Base-by-base conservation (phyloP, 306 rosid genomes). In the Vicia sativa region DNA sequence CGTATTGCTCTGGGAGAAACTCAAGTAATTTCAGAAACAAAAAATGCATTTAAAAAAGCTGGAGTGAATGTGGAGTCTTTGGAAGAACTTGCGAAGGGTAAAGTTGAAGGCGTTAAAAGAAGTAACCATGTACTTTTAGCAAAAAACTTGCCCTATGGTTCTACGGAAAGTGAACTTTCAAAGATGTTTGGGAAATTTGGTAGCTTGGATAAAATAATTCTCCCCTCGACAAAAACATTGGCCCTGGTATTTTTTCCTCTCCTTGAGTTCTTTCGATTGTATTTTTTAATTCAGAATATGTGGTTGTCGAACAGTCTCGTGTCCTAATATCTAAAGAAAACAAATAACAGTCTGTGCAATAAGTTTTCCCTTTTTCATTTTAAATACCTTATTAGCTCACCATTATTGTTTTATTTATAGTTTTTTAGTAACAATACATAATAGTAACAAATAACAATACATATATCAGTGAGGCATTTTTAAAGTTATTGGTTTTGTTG, bases 91-190 rank as follows among this genome's bases (percentile, higher is more conserved):
- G 90, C 88, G 31, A 77, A 75, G 53, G 82, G 88, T 49, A 81
- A 83, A 82, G 68, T 63, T 73, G 95, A 80, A 79, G 89, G 86
- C 55, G 39, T 66, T 63, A 93, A 88, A 87, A 93, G 97, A 79
- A 93, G 96, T 82, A 90, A 88, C 73, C 99, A 86, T 62, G 86
- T 93, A 72, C 68, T 90, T 50, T 66, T 93, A 59, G 99, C 83
- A 74, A 93, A 93, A 87, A 93, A 93, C 65, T 88, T 93, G 86
- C 96, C 97, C 6, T 88, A 86, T 74, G 95, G 90, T 74, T 85
- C 97, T 62, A 86, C 96, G 9, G 91, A 93, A 83, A 75, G 74
- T 77, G 99, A 88, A 79, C 85, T 90, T 54, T 81, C 78, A 48
- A 76, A 83, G 78, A 85, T 90, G 97, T 90, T 93, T 38, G 86